phyloP scores from a whole-genome alignment of 2,329 filamentous ascomycete genomes.

The Colletotrichum sp. region DNA sequence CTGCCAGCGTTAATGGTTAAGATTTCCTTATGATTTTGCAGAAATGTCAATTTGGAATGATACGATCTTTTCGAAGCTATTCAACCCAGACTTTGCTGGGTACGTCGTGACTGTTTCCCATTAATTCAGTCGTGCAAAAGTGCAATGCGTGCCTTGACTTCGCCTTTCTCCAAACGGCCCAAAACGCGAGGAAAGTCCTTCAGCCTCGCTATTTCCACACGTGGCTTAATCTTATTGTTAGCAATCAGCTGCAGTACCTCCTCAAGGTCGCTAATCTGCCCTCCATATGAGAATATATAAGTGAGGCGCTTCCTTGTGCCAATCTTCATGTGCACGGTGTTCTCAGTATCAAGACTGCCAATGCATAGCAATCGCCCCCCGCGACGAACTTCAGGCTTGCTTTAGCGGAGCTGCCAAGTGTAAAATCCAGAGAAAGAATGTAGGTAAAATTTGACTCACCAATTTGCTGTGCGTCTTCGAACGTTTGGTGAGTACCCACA shows the following conservation, averaged over 20 bases:
- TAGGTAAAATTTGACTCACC: constrained; percentile 24
- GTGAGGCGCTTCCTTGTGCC: constrained; percentile 45
- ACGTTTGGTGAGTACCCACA: constrained; percentile 39
- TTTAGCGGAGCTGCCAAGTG: not conserved
- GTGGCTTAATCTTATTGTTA: constrained; percentile 35
- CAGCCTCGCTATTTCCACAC: constrained; percentile 35
- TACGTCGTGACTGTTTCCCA: not conserved
- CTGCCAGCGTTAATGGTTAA: constrained; percentile 30
- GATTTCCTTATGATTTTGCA: not conserved
- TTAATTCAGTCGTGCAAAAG: constrained; percentile 14
- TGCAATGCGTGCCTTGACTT: constrained; percentile 31
- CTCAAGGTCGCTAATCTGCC: constrained; percentile 41
- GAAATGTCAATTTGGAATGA: not conserved
- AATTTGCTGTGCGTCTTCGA: constrained; percentile 38
- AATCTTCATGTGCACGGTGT: constrained; percentile 48
- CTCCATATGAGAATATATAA: constrained; percentile 48
- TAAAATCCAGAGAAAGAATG: not conserved
- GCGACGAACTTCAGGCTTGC: constrained; percentile 30
- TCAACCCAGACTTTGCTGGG: not conserved
- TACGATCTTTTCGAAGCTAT: not conserved
- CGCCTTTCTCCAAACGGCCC: constrained; percentile 36
- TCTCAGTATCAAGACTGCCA: constrained; percentile 41
- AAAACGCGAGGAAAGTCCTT: constrained; percentile 37
- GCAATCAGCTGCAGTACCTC: constrained; percentile 40
- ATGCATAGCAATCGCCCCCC: constrained; percentile 43